Base-by-base conservation (phyloP, 2,329 filamentous ascomycete species). In the Metarhizium robertsii region DNA sequence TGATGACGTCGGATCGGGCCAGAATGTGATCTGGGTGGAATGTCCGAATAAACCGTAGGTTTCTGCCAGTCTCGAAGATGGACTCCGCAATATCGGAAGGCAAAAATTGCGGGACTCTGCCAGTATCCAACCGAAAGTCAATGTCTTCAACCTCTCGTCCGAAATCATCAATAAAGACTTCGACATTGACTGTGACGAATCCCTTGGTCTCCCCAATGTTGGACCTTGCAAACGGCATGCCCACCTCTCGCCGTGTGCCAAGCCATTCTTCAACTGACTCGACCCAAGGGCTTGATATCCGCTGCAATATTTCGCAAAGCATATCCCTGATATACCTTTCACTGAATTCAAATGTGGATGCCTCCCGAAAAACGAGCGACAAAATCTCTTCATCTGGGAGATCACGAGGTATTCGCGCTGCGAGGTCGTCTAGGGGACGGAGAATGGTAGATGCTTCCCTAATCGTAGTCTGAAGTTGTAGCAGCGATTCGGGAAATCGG, bases 11-110 rank as follows among this genome's bases (percentile, higher is more conserved):
- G n/a, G 74, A 64, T 46, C 75, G 76, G 14, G 82, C 79, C 46
- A 94, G 72, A 0, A 86, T 83, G 65, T 95, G 88, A 2, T 84
- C 75, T 5, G 88, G 80, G 65, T 94, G 87, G 61, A 87, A 83
- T 25, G 75, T 73, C 61, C 84, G 81, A 50, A 95, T 75, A 54
- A 94, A 84, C 7, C 87, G 81, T 50, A 95, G 70, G 65, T 87
- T 92, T 62, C 80, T 82, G 4, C 89, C 90, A 3, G 85, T 87
- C 66, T 95, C 89, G 60, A 92, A 92, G n/a, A 94, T 82, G 5
- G 78, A 74, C 52, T 80, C 78, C 3, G 83, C 85, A 60, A 92
- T 80, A 56, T 94, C 88, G 5, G 74, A 67, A 0, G 85, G 79
- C 48, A 95, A 76, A 61, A 94, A 94, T 2, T 77, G 74, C 0